These are phyloP conservation scores for Talaromyces marneffei DNA, from an alignment of 2,329 filamentous ascomycete species.

Conservation along the genomic window DNA sequence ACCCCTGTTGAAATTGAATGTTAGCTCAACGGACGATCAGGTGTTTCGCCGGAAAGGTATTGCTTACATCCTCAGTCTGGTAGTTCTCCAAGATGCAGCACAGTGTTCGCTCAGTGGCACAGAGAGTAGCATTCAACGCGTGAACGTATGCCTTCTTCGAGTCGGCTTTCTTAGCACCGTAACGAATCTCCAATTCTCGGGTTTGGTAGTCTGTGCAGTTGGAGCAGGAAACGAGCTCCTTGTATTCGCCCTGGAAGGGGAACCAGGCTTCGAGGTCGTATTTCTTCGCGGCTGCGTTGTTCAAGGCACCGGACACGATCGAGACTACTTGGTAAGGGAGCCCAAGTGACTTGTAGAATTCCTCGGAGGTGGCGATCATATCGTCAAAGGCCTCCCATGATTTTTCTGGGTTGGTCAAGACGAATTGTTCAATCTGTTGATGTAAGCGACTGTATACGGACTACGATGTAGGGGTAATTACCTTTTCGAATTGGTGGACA, in stretches of 20 bases:
- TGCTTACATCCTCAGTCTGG: constrained; percentile 72
- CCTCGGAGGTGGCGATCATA: constrained; percentile 87
- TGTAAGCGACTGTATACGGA: background rate
- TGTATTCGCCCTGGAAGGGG: constrained; percentile 94
- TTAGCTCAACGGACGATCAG: background rate
- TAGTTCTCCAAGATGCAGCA: constrained; percentile 97
- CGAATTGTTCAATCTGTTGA: constrained; percentile 65
- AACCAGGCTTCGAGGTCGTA: constrained; percentile 96
- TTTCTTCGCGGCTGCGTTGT: constrained; percentile 86
- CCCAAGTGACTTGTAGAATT: constrained; percentile 86
- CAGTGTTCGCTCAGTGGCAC: constrained; percentile 83
- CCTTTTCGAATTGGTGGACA: constrained; percentile 96
- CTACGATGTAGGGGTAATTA: constrained; percentile 23
- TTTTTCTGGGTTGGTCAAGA: constrained; percentile 76
- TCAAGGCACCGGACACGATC: constrained; percentile 93
- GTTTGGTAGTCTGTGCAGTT: constrained; percentile 99
- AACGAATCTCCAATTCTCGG: constrained; percentile 86
- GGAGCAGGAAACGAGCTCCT: constrained; percentile 93
- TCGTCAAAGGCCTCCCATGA: constrained; percentile 90
- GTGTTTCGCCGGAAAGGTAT: background rate
- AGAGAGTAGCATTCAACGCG: constrained; percentile 81
- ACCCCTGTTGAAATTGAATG: constrained; percentile 47
- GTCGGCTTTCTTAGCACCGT: constrained; percentile 77
- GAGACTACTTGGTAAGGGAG: constrained; percentile 87
- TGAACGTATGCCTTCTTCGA: constrained; percentile 91